Evolutionary conservation across 2,329 filamentous ascomycete species (phyloP), one percentile per base, ranked within the genome.

Genomic region (Orbilia ellipsospora): DNA sequence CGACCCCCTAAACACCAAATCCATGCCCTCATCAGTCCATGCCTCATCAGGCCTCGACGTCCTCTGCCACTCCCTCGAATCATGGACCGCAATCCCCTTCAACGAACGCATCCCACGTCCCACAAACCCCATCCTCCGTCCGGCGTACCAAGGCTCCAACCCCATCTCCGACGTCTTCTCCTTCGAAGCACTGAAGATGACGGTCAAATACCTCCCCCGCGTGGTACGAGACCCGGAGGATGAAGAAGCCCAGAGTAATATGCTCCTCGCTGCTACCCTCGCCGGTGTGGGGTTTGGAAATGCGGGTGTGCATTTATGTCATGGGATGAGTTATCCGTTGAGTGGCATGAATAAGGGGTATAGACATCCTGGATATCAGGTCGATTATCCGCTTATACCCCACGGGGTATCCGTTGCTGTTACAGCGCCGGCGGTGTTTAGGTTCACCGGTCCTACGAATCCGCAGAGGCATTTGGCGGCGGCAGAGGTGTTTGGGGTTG

Each of bases 131-230:
- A 92, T 99, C 79, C 87, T 94, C 74, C 87, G 95, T 2, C 95
- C 95, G 0, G 94, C 95, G 0, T 99, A 99, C 81, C 95, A 99
- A 83, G 95, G 95, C 48, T 93, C 95, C 5, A 99, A 99, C 82
- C 95, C 95, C 1, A 99, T 99, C 79, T 96, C 92, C 51, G 95
- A 99, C 81, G 94, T 99, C 78, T 99, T 99, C 85, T 96, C 92
- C 2, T 86, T 99, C 18, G 90, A 92, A 79, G 94, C 95, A 0
- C 87, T 99, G 4, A 87, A 88, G 31, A 88, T 88, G 79, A 97
- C 94, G 0, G 89, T 97, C 78, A 94, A 97, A 83, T 99, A 97
- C 81, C 89, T 99, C 0, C 95, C 94, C 0, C 89, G 94, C 67
- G 91, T 93, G 0, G 92, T 96, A 2, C 89, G 87, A 70, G 92